Conservation (phyloP, 768 basidiomycete species). For the Trametes cingulata region DNA sequence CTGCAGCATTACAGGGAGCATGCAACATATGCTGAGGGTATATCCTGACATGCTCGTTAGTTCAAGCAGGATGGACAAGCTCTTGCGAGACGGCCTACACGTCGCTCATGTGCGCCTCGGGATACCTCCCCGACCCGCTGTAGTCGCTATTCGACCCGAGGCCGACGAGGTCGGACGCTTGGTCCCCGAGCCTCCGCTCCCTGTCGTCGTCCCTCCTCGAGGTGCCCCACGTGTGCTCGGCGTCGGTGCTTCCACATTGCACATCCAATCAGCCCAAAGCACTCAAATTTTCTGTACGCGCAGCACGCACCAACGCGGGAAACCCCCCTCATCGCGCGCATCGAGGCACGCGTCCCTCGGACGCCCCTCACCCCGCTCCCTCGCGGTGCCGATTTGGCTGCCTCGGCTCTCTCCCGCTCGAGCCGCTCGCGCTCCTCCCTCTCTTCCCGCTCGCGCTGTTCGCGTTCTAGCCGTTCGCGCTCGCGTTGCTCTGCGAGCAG, state of each 20-base stretch:
- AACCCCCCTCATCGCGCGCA: slow-evolving; percentile 39
- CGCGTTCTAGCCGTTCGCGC: slow-evolving; percentile 50
- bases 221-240: slow-evolving; percentile 9
- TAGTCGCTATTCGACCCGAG: slow-evolving; percentile 6
- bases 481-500: slow-evolving; percentile 35
- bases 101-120: slow-evolving; percentile 17
- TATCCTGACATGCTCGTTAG: no score
- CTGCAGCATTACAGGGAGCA: no score
- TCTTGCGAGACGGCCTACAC: no score
- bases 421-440: slow-evolving; percentile 43
- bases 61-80: no score
- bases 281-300: no score
- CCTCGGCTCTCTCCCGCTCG: slow-evolving; percentile 50
- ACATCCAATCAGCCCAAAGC: not conserved
- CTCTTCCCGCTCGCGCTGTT: slow-evolving; percentile 48
- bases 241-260: slow-evolving; percentile 6
- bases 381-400: slow-evolving; percentile 24
- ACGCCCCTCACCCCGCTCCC: slow-evolving; percentile 69
- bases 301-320: slow-evolving; percentile 16
- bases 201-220: slow-evolving; percentile 1
- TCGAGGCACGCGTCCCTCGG: slow-evolving; percentile 68
- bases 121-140: slow-evolving; percentile 20
- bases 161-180: slow-evolving; percentile 11
- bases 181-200: slow-evolving; percentile 6
- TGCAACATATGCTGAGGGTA: no score